These are phyloP conservation scores for Gentiana dahurica DNA, from an alignment of 257 asterid genomes.

Conservation along the genomic window DNA sequence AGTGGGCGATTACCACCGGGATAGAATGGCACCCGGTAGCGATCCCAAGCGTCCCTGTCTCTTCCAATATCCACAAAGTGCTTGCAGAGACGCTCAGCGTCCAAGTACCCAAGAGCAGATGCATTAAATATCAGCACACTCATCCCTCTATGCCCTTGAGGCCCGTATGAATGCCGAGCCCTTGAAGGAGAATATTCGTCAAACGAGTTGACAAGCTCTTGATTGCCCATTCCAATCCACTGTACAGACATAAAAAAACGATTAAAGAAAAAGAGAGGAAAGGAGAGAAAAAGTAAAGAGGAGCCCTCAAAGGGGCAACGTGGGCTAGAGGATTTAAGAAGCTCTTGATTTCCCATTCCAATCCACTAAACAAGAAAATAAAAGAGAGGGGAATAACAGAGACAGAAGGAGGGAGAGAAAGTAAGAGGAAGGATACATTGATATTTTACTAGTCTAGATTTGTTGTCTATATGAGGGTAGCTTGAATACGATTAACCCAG, in stretches of 20 bases:
- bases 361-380: no score
- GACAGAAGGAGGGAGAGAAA: no score
- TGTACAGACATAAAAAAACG: conserved; percentile 1
- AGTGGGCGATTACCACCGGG: conserved; percentile 28
- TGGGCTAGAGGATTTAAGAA: no score
- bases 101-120: conserved; percentile 32
- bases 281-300: no score
- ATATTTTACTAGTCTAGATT: no score
- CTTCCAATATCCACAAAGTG: conserved; percentile 17
- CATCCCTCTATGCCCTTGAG: conserved; percentile 45
- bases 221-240: conserved; percentile 46
- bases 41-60: conserved; percentile 31
- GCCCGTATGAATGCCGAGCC: conserved; percentile 38
- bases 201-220: conserved; percentile 32
- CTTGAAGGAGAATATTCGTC: conserved; percentile 16
- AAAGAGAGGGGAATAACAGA: no score
- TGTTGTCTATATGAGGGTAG: no score
- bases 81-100: conserved; percentile 29
- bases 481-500: no score
- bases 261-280: no score
- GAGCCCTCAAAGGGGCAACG: no score
- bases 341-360: no score
- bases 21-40: conserved; percentile 4
- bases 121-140: conserved; percentile 33
- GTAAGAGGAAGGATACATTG: no score